Evolutionary conservation across 225 moss, liverwort and hornwort species (phyloP).

Genomic region (Antitrichia curtipendula): DNA sequence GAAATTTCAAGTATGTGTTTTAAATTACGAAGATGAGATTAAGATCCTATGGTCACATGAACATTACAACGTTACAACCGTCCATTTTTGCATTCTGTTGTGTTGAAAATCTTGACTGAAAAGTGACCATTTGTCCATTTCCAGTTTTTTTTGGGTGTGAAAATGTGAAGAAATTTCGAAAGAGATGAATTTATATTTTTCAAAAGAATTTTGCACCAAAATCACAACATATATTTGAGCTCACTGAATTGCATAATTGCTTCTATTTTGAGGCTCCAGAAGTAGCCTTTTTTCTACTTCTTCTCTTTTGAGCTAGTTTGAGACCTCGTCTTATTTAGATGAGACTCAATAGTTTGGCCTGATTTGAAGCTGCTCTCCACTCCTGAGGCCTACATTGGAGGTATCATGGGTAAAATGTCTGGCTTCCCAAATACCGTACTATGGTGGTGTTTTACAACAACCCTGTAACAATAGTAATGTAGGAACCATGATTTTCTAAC

Average conservation of each 20-base stretch:
- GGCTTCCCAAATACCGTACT: background rate
- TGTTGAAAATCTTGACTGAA: fast-evolving
- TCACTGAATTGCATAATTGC: no score
- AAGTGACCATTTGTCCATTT: background rate
- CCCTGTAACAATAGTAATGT: background rate
- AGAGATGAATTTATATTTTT: background rate
- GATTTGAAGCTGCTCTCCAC: background rate
- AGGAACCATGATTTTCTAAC: constrained; percentile 19
- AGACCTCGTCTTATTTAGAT: background rate
- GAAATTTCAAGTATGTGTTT: no score
- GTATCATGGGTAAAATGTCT: background rate
- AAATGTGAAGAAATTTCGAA: background rate
- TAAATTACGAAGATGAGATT: no score
- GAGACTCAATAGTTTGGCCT: background rate
- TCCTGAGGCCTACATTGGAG: background rate
- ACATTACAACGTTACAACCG: background rate
- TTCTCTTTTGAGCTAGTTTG: background rate
- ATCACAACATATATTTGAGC: background rate
- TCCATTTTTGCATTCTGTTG: background rate
- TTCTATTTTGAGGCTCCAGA: background rate
- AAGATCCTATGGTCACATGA: background rate
- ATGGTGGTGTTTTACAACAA: background rate
- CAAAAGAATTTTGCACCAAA: background rate
- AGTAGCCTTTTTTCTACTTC: background rate
- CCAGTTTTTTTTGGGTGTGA: no score